Base-by-base conservation (phyloP, 1,139 yeast species). In the Yamadazyma kanchanaburiensis region DNA sequence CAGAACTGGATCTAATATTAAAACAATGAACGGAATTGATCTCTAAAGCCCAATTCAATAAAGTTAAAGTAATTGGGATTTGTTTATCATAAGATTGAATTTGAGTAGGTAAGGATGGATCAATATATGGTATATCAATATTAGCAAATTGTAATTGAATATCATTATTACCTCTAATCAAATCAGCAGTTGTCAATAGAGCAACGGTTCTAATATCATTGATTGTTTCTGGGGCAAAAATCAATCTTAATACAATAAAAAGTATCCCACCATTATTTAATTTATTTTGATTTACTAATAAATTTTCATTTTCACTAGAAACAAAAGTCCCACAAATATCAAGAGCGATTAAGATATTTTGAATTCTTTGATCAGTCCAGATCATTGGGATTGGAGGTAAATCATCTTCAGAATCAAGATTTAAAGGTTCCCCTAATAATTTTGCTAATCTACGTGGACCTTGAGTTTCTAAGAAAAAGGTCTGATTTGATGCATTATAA, bases 401-500 rank as follows among this genome's bases (percentile, higher is more conserved):
- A 1, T 48, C 39, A 14, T 20, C 37, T 11, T 41, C 37, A 8
- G 42, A 49, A 14, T 40, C 42, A 6, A 12, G 15, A 3, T 35
- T 29, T 2, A 42, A 39, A 1, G 88, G 83, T 40, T 81, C 86
- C 24, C 70, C 70, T 25, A 91, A 61, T 8, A 89, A 58, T 10
- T 57, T 58, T 0, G 83, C 80, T 27, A 88, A 59, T 35, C 77
- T 69, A 3, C 81, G 78, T 5, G 86, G 64, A 41, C 94, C 80
- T 27, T 81, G 85, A 1, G 96, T 83, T 51, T 91, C 97, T 26
- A 91, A 57, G 48, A 94, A 94, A 40, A 80, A 72, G 38, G 82
- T 84, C 55, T 94, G 99, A 54, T 94, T 94, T 6, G 95, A 81
- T 2, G 94, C 84, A 53, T 91, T 94, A 55, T 81, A 88, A 40